Evolutionary conservation across 495 filamentous ascomycete genomes (phyloP).

Genomic region (Tuber microsphaerosporum): DNA sequence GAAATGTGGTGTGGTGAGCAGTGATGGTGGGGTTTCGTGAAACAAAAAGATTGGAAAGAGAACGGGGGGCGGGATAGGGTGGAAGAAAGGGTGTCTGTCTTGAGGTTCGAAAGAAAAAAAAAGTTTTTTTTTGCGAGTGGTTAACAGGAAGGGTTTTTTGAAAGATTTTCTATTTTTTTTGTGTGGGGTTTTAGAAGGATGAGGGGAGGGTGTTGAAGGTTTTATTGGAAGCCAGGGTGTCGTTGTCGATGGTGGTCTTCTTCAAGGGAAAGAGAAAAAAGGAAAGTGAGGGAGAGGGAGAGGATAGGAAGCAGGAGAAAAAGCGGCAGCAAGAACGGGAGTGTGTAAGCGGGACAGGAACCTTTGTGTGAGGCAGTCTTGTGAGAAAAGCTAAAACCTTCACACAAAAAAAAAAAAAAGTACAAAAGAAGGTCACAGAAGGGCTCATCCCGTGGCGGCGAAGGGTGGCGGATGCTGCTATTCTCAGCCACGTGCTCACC

Average conservation of each 20-base stretch:
- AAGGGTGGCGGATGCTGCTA: not conserved
- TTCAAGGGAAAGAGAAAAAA: slow-evolving; percentile 17
- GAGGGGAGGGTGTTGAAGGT: slow-evolving; percentile 24
- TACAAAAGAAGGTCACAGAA: slow-evolving; percentile 1
- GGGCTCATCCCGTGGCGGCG: not conserved
- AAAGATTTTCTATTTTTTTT: slow-evolving; percentile 50
- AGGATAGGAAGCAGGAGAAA: slow-evolving; percentile 11
- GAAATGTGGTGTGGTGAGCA: slow-evolving; percentile 29
- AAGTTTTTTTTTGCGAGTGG: slow-evolving; percentile 31
- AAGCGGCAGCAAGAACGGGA: slow-evolving; percentile 13
- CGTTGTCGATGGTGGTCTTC: slow-evolving; percentile 26
- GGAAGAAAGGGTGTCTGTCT: slow-evolving; percentile 17
- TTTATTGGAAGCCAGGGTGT: slow-evolving; percentile 32
- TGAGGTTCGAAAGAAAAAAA: slow-evolving; percentile 23
- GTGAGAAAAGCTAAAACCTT: not conserved
- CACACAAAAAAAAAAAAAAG: slow-evolving; percentile 2
- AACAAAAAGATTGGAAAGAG: slow-evolving; percentile 23
- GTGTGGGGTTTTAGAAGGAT: slow-evolving; percentile 31
- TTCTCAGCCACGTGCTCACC: not conserved
- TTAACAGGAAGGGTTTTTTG: slow-evolving; percentile 46
- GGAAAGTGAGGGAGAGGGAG: not conserved
- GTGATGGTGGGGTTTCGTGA: slow-evolving; percentile 15
- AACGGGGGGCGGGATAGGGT: slow-evolving; percentile 22
- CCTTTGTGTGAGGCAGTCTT: slow-evolving; percentile 5
- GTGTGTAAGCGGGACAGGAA: slow-evolving; percentile 1